phyloP scores from a whole-genome alignment of 768 basidiomycete genomes.

The Xerocomellus chrysenteron region DNA sequence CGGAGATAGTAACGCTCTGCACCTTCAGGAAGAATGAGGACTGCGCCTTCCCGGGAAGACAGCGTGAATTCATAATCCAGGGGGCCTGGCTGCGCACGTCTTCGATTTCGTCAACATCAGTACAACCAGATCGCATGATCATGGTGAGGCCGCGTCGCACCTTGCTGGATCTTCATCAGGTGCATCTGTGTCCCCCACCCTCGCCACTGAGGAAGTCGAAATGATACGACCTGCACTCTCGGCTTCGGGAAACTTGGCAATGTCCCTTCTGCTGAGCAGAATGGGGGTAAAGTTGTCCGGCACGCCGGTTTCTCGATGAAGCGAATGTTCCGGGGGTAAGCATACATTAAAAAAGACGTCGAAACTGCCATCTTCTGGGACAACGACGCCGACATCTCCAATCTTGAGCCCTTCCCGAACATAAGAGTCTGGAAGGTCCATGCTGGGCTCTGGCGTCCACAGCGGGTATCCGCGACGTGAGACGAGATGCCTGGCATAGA shows the following conservation, averaged over 20 bases:
- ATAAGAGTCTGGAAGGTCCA: slow-evolving; percentile 24
- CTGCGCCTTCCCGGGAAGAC: slow-evolving; percentile 28
- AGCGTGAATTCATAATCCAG: slow-evolving; percentile 13
- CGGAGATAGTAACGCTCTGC: slow-evolving; percentile 22
- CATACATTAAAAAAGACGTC: slow-evolving; percentile 38
- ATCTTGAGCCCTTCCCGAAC: slow-evolving; percentile 28
- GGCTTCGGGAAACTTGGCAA: slow-evolving; percentile 7
- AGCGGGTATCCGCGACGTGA: slow-evolving; percentile 31
- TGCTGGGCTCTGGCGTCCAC: slow-evolving; percentile 32
- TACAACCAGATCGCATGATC: background rate
- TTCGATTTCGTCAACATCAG: background rate
- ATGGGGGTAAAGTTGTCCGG: slow-evolving; percentile 29
- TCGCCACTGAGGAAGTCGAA: slow-evolving; percentile 9
- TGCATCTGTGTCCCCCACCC: background rate
- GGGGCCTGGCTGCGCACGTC: background rate
- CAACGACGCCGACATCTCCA: slow-evolving; percentile 37
- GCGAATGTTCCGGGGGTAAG: slow-evolving; percentile 27
- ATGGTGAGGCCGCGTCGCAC: background rate
- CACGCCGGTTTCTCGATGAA: slow-evolving; percentile 12
- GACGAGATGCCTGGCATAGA: slow-evolving; percentile 19
- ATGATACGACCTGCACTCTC: slow-evolving; percentile 13
- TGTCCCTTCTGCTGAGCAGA: slow-evolving; percentile 7
- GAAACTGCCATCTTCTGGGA: slow-evolving; percentile 32
- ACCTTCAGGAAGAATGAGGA: slow-evolving; percentile 34
- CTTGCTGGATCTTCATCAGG: slow-evolving; percentile 1